These are phyloP conservation scores for Casuarina equisetifolia DNA, from an alignment of 306 rosid genomes.

Conservation along the genomic window DNA sequence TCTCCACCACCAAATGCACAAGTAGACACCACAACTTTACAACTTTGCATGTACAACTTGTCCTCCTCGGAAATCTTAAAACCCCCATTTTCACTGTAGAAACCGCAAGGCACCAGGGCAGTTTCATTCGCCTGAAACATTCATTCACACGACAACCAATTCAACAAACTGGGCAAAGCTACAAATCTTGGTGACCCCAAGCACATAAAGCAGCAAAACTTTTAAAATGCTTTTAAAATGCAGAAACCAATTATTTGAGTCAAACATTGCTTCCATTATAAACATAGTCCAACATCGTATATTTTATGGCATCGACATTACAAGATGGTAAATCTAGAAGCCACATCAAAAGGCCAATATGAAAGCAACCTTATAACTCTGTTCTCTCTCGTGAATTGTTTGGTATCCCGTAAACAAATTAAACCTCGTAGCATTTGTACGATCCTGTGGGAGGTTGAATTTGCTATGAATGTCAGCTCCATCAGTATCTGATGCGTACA, in stretches of 20 bases:
- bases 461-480: conserved; percentile 30
- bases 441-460: conserved; percentile 39
- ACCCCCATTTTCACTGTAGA: conserved; percentile 33
- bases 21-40: conserved; percentile 77
- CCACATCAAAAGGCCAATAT: conserved; percentile 10
- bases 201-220: conserved; percentile 11
- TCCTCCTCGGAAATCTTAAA: neutral
- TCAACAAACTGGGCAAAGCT: neutral
- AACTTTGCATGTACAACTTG: conserved; percentile 46
- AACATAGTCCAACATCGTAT: neutral
- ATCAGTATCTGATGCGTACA: conserved; percentile 50
- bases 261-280: neutral
- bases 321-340: conserved; percentile 9
- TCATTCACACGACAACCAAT: neutral
- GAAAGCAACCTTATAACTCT: conserved; percentile 64
- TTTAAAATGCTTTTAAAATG: neutral
- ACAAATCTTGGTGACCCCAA: conserved; percentile 27
- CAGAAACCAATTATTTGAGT: neutral
- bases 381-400: conserved; percentile 65
- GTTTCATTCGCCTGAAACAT: conserved; percentile 53
- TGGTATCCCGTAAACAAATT: conserved; percentile 86
- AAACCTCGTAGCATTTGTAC: conserved; percentile 48
- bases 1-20: conserved; percentile 97
- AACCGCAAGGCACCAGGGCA: conserved; percentile 72
- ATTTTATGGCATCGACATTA: neutral